These are phyloP conservation scores for Ustanciosporium gigantosporum DNA, from an alignment of 1,284 basidiomycete species.

Conservation along the genomic window DNA sequence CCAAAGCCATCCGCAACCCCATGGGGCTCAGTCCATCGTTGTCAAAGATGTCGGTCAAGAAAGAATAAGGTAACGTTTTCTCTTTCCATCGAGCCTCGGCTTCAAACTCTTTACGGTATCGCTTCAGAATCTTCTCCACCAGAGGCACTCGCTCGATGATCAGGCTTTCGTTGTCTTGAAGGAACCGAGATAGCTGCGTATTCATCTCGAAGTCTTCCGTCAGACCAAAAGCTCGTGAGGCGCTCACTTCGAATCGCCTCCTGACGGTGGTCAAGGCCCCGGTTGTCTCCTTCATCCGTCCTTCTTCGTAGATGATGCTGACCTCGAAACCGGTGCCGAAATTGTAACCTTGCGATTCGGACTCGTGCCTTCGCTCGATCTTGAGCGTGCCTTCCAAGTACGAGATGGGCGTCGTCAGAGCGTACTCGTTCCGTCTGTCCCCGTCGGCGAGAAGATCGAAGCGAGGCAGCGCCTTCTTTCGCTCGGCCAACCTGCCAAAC, in stretches of 20 bases:
- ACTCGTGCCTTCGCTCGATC: constrained; percentile 68
- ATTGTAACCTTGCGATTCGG: constrained; percentile 69
- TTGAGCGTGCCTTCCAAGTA: constrained; percentile 67
- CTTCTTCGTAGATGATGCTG: constrained; percentile 67
- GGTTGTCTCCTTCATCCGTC: constrained; percentile 41
- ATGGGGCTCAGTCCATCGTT: constrained; percentile 27
- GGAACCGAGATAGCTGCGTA: constrained; percentile 69
- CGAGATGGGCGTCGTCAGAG: constrained; percentile 62
- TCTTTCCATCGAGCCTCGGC: constrained; percentile 68
- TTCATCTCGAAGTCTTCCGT: constrained; percentile 73
- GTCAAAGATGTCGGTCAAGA: constrained; percentile 67
- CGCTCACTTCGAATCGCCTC: constrained; percentile 64
- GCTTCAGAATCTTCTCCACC: constrained; percentile 66
- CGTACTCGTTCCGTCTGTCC: constrained; percentile 65
- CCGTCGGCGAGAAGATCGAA: constrained; percentile 19
- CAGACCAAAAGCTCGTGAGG: constrained; percentile 70
- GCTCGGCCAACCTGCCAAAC: constrained; percentile 15
- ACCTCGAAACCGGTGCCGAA: constrained; percentile 69
- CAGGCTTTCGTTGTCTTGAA: constrained; percentile 68
- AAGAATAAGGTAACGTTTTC: constrained; percentile 70
- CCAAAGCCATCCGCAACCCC: constrained; percentile 64
- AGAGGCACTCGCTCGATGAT: constrained; percentile 65
- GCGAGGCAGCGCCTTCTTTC: constrained; percentile 8
- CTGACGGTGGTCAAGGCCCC: constrained; percentile 34
- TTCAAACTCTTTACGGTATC: constrained; percentile 68